Evolutionary conservation across 768 basidiomycete species (phyloP), one percentile per base, ranked within the genome.

Genomic region (Tulasnella sp.): DNA sequence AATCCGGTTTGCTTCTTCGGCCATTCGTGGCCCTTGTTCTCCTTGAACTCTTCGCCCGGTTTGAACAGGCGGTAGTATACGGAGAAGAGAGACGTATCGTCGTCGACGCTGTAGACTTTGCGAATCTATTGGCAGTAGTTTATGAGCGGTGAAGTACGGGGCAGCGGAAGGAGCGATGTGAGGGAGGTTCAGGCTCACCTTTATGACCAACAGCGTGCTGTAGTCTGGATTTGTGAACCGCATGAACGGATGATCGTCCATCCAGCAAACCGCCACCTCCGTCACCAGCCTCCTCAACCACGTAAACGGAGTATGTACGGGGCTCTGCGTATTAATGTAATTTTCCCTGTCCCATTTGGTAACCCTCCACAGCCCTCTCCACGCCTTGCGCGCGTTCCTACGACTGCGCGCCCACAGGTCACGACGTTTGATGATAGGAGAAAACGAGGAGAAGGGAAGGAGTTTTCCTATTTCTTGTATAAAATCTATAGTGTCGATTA

Each of bases 141-240:
- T n/a, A n/a, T 5, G 24, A n/a, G 24, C 4, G 28, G 16, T 22
- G 28, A 69, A 69, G 11, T 16, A 69, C 16, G 31, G 18, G 14
- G 28, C 34, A 11, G 34, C n/a, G 8, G 28, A 16, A 24, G 28
- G 22, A n/a, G 20, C 8, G 12, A 69, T 6, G 64, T 5, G 64
- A 28, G 7, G 31, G 28, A 37, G 11, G 12, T 34, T 18, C 12
- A 4, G 14, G 6, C 64, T 69, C 64, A 37, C 64, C 64, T 37
- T 69, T 28, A 69, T 34, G 11, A 69, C 34, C 64, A 69, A 69
- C 28, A 69, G 64, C 31, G 64, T 69, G 34, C 64, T 69, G 64
- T 14, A 69, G 28, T 69, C 64, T 7, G 64, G 64, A 37, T 69
- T 69, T 6, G 31, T 69, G 64, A 69, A 69, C 31, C 64, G 28